Base-by-base conservation (phyloP, 2,329 filamentous ascomycete genomes). In the Biscogniauxia mediterranea region DNA sequence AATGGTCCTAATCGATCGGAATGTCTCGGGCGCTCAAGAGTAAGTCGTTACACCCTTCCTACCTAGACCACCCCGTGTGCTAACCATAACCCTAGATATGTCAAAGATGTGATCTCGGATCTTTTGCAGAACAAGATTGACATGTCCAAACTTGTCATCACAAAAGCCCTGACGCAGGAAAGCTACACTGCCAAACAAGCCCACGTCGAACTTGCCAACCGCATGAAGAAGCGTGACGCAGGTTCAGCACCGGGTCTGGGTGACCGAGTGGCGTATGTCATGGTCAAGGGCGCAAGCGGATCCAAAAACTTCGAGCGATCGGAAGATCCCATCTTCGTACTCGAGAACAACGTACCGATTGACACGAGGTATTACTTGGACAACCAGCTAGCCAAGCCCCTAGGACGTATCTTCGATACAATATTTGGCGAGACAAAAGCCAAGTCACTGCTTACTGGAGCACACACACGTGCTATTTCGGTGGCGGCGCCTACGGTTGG, bases 131-230 rank as follows among this genome's bases (percentile, higher is more conserved):
- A 99, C 81, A 97, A 96, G 76, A 83, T 99, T 69, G 95, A 99
- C 78, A 96, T 99, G 91, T 97, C 94, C 46, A 98, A 99, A 76
- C 88, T 99, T 19, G 96, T 99, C 75, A 99, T 99, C 72, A 99
- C 95, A 26, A 99, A 99, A 78, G 95, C 95, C 0, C 83, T 99
- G 21, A 90, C 94, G 15, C 99, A 99, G 75, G 86, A 87, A 51
- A 89, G 92, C 73, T 99, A 99, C 75, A 87, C 89, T 11, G 90
- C 88, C 56, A 98, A 97, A 77, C 94, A 98, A 80, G 94, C 95
- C 2, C 95, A 99, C 76, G 92, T 96, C 55, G 94, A 97, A 78
- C 88, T 99, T 53, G 95, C 93, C 0, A 89, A 95, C 71, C 91
- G 95, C 52, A 99, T 99, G 95, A 91, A 89, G 80, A 97, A 98